Base-by-base conservation (phyloP, 2,329 filamentous ascomycete genomes). In the Fusarium pininemorale region DNA sequence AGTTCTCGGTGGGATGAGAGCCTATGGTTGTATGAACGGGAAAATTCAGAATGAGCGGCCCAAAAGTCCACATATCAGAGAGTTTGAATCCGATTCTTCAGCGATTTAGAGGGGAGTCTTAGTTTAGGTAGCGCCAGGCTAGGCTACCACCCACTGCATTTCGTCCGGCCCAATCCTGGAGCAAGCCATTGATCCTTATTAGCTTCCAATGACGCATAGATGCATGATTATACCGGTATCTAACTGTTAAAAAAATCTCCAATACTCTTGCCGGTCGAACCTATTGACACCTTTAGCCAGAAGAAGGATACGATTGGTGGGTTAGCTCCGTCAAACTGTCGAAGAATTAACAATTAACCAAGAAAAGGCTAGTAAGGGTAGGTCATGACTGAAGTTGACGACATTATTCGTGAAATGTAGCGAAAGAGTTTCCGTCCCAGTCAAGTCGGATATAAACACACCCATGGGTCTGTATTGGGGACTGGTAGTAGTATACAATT, bases 91-190 rank as follows among this genome's bases (percentile, higher is more conserved):
- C 24, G 50, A 57, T 63, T 64, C 58, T 64, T 58, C 44, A 64
- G 41, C 58, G 41, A 41, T 57, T 26, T 9, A 30, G 39, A 51
- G n/a, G 24, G 56, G 58, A 39, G 22, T 22, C 45, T 35, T n/a
- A 24, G n/a, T 30, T 69, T 15, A 35, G 32, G 32, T 56, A 63
- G 64, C 42, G 64, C 26, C 32, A 45, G n/a, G 28, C 56, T 69
- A 69, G 22, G 24, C 41, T 57, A 42, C 28, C 38, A 37, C 41
- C 53, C 58, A 39, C 41, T n/a, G 41, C 37, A 32, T 70, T 65
- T 70, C 26, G 66, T 59, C 53, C 53, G 66, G 47, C 38, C 59
- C 66, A 70, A 70, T 50, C 41, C 66, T 13, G 26, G 42, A 30
- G 39, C 30, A 20, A 35, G 11, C 32, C 10, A 30, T 26, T 44